Base-by-base conservation (phyloP, 2,329 filamentous ascomycete species). In the Exophiala viscosa region DNA sequence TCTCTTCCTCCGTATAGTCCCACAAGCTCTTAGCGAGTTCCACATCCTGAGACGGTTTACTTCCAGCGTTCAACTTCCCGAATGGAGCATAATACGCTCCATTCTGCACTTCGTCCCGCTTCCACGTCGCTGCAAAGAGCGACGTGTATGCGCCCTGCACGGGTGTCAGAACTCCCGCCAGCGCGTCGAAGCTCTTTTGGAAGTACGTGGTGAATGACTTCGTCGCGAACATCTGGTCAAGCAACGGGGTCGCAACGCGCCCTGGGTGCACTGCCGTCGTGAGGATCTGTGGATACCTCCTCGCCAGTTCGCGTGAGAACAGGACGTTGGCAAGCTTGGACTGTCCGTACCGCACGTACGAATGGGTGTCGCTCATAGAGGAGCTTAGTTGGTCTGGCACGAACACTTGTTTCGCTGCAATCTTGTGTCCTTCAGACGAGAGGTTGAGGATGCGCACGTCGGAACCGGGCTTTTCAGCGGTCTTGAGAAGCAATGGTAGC, bases 261-360 rank as follows among this genome's bases (percentile, higher is more conserved):
- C 73, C 75, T 0, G 74, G 75, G 50, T 75, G 70, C 1, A 77
- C 53, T 0, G 69, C 59, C 3, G 73, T 65, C 6, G 63, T 60
- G 1, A 64, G 67, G 17, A 76, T 65, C 6, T 61, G 54, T 0
- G 72, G 68, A 45, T 75, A 69, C 9, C 65, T 67, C 32, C 63
- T 57, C 1, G 73, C 69, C 3, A 79, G 60, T 45, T 73, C 68
- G 7, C 64, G 61, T 2, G 71, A 66, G 59, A 72, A 76, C 2
- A 77, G 64, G 3, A 78, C 59, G 54, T 77, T 74, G 0, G 77
- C 77, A 2, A 79, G 63, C 58, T 80, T 79, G 42, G 68, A 71
- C 55, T 76, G 72, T 0, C 71, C 75, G 56, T 75, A 75, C 10
- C 69, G 64, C 3, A 53, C 51, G 65, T 68, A 71, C 9, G 63